Evolutionary conservation across 495 filamentous ascomycete species (phyloP).

Genomic region (Chlorociboria aeruginascens): DNA sequence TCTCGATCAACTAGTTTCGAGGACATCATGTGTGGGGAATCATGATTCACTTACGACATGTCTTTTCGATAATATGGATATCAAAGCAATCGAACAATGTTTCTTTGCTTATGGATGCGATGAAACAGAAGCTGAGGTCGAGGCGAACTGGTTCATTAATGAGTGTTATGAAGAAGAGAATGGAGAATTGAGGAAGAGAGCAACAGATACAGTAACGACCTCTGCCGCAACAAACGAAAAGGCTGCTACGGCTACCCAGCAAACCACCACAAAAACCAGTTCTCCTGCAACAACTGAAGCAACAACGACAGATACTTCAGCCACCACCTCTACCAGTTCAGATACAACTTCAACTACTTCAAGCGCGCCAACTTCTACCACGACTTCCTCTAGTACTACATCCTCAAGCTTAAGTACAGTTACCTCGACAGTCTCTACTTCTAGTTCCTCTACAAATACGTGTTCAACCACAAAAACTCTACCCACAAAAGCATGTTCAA

Average conservation of each 20-base stretch:
- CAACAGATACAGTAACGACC: neutral
- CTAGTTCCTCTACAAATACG: neutral
- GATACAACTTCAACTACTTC: neutral
- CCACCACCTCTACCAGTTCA: neutral
- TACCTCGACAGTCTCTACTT: neutral
- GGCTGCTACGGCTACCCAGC: neutral
- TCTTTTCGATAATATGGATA: neutral
- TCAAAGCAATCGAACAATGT: slow-evolving; percentile 9
- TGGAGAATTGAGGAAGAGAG: slow-evolving; percentile 7
- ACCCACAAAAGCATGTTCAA: slow-evolving; percentile 22
- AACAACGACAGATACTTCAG: neutral
- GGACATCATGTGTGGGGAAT: slow-evolving; percentile 4
- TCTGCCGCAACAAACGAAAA: neutral
- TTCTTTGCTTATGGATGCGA: slow-evolving; percentile 7
- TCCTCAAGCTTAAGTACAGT: neutral
- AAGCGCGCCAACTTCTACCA: neutral
- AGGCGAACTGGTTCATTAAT: slow-evolving; percentile 4
- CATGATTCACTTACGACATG: slow-evolving; percentile 5
- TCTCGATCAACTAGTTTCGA: slow-evolving; percentile 2
- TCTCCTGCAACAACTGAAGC: neutral
- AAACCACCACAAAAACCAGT: neutral
- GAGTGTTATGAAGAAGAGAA: slow-evolving; percentile 1
- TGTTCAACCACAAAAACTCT: slow-evolving; percentile 1
- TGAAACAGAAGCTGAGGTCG: slow-evolving; percentile 1
- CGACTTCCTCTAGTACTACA: neutral